Evolutionary conservation across 371 early-diverging fungal species (phyloP), one percentile per base, ranked within the genome.

Genomic region (Mucor indicus): DNA sequence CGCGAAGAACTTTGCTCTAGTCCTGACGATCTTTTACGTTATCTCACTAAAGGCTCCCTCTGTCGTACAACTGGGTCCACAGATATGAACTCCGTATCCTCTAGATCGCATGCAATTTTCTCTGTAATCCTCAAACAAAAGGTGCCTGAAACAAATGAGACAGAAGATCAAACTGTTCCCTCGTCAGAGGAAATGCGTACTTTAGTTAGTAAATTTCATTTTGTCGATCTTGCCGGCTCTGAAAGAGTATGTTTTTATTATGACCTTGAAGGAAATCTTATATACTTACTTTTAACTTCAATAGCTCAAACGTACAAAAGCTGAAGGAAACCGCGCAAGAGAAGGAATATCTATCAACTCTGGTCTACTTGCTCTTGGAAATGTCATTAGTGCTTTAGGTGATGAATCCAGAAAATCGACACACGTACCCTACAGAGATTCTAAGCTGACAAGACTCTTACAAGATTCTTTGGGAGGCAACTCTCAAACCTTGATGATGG

Each of bases 21-120:
- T 16, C 86, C 92, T 2, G 83, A 85, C 19, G 94, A 90, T 35
- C 77, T 94, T 10, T 59, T 97, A 54, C 75, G 68, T 57, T 75
- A 69, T 32, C 67, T 96, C 19, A 72, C 83, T 38, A 85, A 84
- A 62, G 92, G 97, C 49, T 85, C 87, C 15, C 58, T 85, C 38
- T 80, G 89, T 67, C 85, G 99, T 55, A 96, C 93, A 42, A 97
- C 98, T 17, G 95, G 91, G 24, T 83, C 90, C 21, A 99, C 99
- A 17, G 91, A 94, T 44, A 98, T 98, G 99, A 99, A 99, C 75
- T 80, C 81, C 25, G 79, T 86, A 3, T 95, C 96, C 2, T 97
- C 98, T 15, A 81, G 99, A 55, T 95, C 96, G 22, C 99, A 99
- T 72, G 98, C 98, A 36, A 96, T 99, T 44, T 98, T 98, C 69